These are phyloP conservation scores for Ogataea paraovalis DNA, from an alignment of 805 yeast genomes.

Conservation along the genomic window DNA sequence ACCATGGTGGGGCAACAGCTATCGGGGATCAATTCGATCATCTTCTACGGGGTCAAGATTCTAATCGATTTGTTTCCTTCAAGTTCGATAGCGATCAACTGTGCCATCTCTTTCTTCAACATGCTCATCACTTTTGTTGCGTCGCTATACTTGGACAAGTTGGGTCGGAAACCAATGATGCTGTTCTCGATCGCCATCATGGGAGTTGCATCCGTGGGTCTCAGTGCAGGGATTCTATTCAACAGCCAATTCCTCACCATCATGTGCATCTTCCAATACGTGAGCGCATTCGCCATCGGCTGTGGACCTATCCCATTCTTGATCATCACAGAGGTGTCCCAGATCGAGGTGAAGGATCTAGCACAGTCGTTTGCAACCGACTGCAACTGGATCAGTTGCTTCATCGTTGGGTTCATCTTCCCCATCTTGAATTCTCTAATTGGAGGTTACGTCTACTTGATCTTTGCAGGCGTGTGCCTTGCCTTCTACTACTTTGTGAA, in stretches of 20 bases:
- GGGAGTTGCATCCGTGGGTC: conserved; percentile 58
- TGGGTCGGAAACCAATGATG: conserved; percentile 74
- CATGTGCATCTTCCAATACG: conserved; percentile 64
- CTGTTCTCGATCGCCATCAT: conserved; percentile 62
- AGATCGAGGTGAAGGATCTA: conserved; percentile 67
- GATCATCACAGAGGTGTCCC: conserved; percentile 84
- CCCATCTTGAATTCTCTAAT: conserved; percentile 62
- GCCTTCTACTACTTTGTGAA: conserved; percentile 45
- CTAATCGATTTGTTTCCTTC: conserved; percentile 68
- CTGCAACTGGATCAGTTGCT: conserved; percentile 89
- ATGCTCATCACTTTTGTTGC: conserved; percentile 69
- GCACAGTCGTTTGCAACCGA: conserved; percentile 94
- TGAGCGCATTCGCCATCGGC: conserved; percentile 85
- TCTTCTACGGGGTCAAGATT: conserved; percentile 89
- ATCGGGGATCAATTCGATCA: conserved; percentile 87
- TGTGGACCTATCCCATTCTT: conserved; percentile 95
- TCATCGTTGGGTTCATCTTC: conserved; percentile 73
- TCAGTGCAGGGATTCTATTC: conserved; percentile 62
- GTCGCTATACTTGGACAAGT: conserved; percentile 68
- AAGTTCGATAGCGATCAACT: conserved; percentile 66
- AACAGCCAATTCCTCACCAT: conserved; percentile 49
- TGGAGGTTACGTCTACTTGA: conserved; percentile 75
- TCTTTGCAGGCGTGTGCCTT: conserved; percentile 61
- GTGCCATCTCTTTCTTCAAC: conserved; percentile 71
- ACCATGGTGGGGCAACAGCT: conserved; percentile 84